These are phyloP conservation scores for Mortierella sp. DNA, from an alignment of 371 early-diverging fungal genomes.

Conservation along the genomic window DNA sequence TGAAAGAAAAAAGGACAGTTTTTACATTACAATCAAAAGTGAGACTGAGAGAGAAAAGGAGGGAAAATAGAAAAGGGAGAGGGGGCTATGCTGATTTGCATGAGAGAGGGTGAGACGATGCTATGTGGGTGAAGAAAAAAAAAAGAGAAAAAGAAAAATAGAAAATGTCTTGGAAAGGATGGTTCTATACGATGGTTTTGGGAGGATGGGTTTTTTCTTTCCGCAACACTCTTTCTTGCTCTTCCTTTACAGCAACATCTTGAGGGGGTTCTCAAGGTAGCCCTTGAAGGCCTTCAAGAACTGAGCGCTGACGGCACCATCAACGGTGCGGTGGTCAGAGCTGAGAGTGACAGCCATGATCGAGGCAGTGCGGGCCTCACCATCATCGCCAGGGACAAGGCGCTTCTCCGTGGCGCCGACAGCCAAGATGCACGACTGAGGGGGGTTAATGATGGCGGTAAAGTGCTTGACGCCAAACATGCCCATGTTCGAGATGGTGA, in stretches of 20 bases:
- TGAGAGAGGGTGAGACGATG: slow-evolving; percentile 1
- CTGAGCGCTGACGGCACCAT: slow-evolving; percentile 95
- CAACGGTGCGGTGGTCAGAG: slow-evolving; percentile 97
- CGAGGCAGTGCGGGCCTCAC: slow-evolving; percentile 58
- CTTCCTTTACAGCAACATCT: slow-evolving; percentile 86
- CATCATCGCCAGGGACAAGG: slow-evolving; percentile 80
- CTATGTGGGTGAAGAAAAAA: slow-evolving; percentile 4
- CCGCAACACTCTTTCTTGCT: background rate
- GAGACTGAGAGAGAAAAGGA: background rate
- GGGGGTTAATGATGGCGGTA: slow-evolving; percentile 98
- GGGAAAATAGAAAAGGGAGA: slow-evolving; percentile 3
- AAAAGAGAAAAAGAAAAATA: slow-evolving; percentile 1
- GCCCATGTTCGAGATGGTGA: slow-evolving; percentile 98
- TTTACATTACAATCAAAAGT: too few species aligned
- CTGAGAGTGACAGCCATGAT: slow-evolving; percentile 92
- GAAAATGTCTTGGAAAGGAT: background rate
- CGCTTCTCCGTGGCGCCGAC: slow-evolving; percentile 89
- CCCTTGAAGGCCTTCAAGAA: slow-evolving; percentile 93
- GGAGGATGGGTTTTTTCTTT: background rate
- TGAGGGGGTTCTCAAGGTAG: slow-evolving; percentile 96
- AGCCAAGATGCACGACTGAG: slow-evolving; percentile 95
- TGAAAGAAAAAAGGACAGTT: too few species aligned
- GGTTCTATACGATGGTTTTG: background rate
- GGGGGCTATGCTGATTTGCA: too few species aligned
- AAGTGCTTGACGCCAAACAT: slow-evolving; percentile 96